Base-by-base conservation (phyloP, 805 yeast species). In the Cyberlindnera amylophila region DNA sequence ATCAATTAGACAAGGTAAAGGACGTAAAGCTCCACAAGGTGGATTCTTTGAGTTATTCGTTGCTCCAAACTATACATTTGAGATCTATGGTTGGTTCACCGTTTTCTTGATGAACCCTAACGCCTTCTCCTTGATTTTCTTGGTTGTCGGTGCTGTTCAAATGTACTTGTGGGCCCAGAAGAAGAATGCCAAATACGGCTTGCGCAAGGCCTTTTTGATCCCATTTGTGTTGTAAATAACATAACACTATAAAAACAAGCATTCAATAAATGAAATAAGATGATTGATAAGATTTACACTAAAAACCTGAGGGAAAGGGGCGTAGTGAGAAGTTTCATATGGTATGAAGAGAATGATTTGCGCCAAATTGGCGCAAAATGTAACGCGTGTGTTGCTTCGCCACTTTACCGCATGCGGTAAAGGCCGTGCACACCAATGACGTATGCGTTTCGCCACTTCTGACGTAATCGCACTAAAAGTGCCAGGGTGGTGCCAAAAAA, bases 1-100 rank as follows among this genome's bases (percentile, higher is more conserved):
- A 41, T 46, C 52, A 17, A 41, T 67, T 39, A 58, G 61, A 39
- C 38, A 55, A 41, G 71, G 71, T 16, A 62, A 57, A 37, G 51
- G 61, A 6, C 63, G 72, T 51, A 58, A 65, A 26, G 60, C 69
- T 16, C 62, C 98, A 17, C 71, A 72, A 47, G 96, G 96, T 15
- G 95, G 86, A 54, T 85, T 91, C 9, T 93, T 93, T 60, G 72
- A 77, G 46, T 64, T 71, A 44, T 86, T 90, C 28, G 81, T 93
- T n/a, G 85, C 88, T 63, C 99, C 99, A 52, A 93, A 93, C 69
- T 93, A 93, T 64, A 83, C 88, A 53, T 91, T 89, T 62, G 99
- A 93, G 71, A 67, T 77, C 34, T 65, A 83, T 52, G 71, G 81
- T 1, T 93, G 96, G 96, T 59, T 82, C 1, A 64, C 74, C 21